Percentiles rank a stretch among this genome's conserved stretches.
phyloP scores from a whole-genome alignment of 1,284 basidiomycete species.

The Ceratobasidium papillatum region DNA sequence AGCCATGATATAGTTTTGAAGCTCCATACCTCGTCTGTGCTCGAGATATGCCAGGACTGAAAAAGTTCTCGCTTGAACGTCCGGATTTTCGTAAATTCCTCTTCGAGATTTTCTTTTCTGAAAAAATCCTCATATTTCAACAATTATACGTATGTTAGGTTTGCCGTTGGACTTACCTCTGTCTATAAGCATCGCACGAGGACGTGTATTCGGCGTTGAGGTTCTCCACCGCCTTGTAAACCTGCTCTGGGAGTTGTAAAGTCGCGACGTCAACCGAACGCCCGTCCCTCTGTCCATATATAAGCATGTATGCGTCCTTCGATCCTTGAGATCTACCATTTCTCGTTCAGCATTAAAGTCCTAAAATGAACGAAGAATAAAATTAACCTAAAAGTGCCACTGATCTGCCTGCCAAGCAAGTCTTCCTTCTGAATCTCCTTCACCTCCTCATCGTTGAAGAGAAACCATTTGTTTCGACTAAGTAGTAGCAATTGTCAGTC shows the following conservation, averaged over 20 bases:
- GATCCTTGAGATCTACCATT: slow-evolving; percentile 55
- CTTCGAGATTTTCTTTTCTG: slow-evolving; percentile 50
- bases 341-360: background rate
- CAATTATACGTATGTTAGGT: background rate
- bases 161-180: slow-evolving; percentile 55
- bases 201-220: slow-evolving; percentile 65
- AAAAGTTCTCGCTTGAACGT: slow-evolving; percentile 68
- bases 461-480: slow-evolving; percentile 82
- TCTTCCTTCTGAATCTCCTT: slow-evolving; percentile 33
- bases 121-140: background rate
- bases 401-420: slow-evolving; percentile 1
- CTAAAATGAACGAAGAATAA: background rate
- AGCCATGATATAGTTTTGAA: background rate
- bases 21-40: slow-evolving; percentile 59
- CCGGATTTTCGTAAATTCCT: slow-evolving; percentile 61
- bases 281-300: slow-evolving; percentile 67
- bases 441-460: slow-evolving; percentile 81
- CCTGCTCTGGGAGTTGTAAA: slow-evolving; percentile 61
- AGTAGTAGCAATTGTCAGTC: slow-evolving; percentile 34
- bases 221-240: slow-evolving; percentile 61
- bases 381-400: slow-evolving; percentile 7
- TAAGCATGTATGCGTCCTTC: slow-evolving; percentile 91
- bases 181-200: slow-evolving; percentile 61
- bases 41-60: slow-evolving; percentile 64
- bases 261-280: slow-evolving; percentile 11